phyloP scores from a whole-genome alignment of 2,329 filamentous ascomycete species.

The Hypoxylon sp. region DNA sequence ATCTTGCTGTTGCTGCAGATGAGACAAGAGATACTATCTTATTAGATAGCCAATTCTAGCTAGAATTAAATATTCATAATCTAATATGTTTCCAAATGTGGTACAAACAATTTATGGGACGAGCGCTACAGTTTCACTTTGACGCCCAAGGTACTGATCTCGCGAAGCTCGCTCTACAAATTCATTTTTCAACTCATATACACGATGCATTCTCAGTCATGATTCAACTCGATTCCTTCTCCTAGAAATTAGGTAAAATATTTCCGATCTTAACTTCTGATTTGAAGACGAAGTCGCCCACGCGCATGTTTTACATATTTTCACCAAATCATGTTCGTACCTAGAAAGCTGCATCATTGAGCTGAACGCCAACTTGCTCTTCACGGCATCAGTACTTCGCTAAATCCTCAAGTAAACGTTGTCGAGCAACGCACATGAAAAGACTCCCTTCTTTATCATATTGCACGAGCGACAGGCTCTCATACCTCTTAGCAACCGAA shows the following conservation, averaged over 20 bases:
- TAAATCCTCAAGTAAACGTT: too few relatives aligned
- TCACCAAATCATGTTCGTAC: too few relatives aligned
- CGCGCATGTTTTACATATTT: too few relatives aligned
- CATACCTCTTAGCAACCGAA: too few relatives aligned
- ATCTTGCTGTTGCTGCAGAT: not conserved
- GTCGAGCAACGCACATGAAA: too few relatives aligned
- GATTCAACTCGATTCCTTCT: not conserved
- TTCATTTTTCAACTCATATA: not conserved
- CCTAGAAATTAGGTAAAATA: not conserved
- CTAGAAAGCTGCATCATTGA: too few relatives aligned
- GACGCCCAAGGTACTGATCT: too few relatives aligned
- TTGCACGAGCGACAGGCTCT: too few relatives aligned
- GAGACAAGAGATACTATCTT: slow-evolving; percentile 7
- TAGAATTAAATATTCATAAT: not conserved
- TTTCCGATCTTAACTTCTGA: not conserved
- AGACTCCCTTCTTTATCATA: too few relatives aligned
- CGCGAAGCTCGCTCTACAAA: too few relatives aligned
- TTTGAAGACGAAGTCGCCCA: not conserved
- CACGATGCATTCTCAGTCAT: not conserved
- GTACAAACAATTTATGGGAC: not conserved
- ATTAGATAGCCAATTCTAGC: not conserved
- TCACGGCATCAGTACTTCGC: too few relatives aligned
- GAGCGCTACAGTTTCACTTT: not conserved
- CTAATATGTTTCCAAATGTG: not conserved
- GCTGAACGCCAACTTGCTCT: too few relatives aligned